Conservation (phyloP, 2,329 filamentous ascomycete genomes). For the Tolypocladium nubicola region DNA sequence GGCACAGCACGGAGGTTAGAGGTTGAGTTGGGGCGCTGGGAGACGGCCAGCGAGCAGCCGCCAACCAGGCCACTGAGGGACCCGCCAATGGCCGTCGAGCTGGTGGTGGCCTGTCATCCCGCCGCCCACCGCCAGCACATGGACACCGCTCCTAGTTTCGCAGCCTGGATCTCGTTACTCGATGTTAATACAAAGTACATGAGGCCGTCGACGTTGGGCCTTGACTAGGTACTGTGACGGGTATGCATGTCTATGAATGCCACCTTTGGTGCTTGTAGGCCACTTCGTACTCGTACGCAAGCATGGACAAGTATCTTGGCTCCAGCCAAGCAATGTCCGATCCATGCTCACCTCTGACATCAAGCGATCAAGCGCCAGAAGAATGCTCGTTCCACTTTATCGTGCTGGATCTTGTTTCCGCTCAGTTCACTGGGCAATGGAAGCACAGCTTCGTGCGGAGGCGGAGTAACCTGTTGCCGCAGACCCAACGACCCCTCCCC, state of each 20-base stretch:
- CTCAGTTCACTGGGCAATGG: not conserved
- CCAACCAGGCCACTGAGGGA: not conserved
- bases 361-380: not conserved
- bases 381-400: not conserved
- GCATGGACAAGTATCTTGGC: no score
- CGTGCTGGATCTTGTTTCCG: not conserved
- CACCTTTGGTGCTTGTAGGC: no score
- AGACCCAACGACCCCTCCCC: not conserved
- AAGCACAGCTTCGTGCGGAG: not conserved
- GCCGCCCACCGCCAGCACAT: not conserved
- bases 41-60: not conserved
- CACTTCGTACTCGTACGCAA: no score
- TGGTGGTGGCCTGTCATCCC: not conserved
- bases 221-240: no score
- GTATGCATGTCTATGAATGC: no score
- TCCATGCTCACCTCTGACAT: not conserved
- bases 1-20: not conserved
- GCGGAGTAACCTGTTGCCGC: constrained; percentile 1
- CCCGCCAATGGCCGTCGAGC: not conserved
- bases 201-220: no score
- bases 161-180: not conserved
- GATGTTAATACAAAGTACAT: not conserved
- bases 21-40: not conserved
- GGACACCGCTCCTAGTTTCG: not conserved
- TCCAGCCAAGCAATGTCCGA: not conserved